Base-by-base conservation (phyloP, 2,329 filamentous ascomycete genomes). In the Zymoseptoria ardabiliae region DNA sequence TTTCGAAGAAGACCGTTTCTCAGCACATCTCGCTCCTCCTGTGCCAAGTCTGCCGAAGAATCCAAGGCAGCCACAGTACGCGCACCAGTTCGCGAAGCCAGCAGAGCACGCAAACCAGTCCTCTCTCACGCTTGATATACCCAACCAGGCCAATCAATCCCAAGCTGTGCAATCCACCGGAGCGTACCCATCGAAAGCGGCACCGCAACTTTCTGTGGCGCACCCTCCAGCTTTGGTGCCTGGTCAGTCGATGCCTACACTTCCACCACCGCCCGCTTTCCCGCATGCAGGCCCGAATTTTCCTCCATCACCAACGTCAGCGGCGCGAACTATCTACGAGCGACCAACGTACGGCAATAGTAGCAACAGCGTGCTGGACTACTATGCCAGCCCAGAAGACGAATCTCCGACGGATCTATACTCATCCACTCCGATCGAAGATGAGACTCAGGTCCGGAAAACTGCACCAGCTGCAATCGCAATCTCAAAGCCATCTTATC, bases 1-100 rank as follows among this genome's bases (percentile, higher is more conserved):
- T 2, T 72, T 73, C 50, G 72, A 73, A 50, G 71, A 73, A 53
- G 69, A 73, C 41, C 61, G 60, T 30, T 57, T 60, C 1, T 58
- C 64, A 19, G 52, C 53, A 17, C 35, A 45, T 9, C 19, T 65
- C 7, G 53, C 57, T 10, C 58, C 58, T 28, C 61, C 49, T 19
- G 9, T 23, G 22, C 50, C 55, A 57, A 61, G 23, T 35, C 23
- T 59, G 19, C 56, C 51, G 28, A 53, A 53, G 22, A 53, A 53
- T 17, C 51, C 57, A 11, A 60, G 50, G 22, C 54, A 53, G 23
- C 56, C 57, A 19, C 57, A 63, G 25, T 65, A 56, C 61, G 51
- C 48, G 57, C 19, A 54, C 52, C 41, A 68, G 28, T 63, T 60
- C 23, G 66, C 63, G 0, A 48, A 19, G 17, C 62, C 62, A 10